A percentile compares a stretch with the other conserved stretches of the same genome.
Evolutionary conservation across 495 filamentous ascomycete genomes (phyloP).

Genomic region (Halenospora varia): DNA sequence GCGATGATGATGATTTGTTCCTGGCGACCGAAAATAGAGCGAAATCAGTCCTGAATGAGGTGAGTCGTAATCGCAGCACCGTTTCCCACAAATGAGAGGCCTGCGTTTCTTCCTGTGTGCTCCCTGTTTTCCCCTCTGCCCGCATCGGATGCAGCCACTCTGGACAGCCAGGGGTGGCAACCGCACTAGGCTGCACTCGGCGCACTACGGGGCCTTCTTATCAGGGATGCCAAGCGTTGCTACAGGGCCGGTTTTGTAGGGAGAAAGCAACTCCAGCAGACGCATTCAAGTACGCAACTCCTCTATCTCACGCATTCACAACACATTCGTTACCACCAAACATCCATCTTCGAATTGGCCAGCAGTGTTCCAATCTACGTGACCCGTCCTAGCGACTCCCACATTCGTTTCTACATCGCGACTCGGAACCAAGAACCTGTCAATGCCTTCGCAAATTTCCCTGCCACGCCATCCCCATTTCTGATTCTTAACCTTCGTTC

Average conservation of each 20-base stretch:
- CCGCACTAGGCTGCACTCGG: too few relatives aligned
- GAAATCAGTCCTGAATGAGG: neutral
- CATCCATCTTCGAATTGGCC: neutral
- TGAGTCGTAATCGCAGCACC: neutral
- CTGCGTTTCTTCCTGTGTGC: neutral
- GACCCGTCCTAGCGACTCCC: neutral
- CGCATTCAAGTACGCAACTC: neutral
- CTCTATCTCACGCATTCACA: neutral
- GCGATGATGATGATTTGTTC: neutral
- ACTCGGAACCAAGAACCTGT: neutral
- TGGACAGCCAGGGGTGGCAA: neutral
- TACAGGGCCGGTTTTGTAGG: neutral
- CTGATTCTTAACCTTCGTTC: neutral
- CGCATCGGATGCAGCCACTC: neutral
- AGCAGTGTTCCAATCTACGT: neutral
- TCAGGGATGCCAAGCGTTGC: neutral
- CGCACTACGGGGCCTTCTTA: neutral
- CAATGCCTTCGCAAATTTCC: conserved; percentile 21
- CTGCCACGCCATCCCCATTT: conserved; percentile 10
- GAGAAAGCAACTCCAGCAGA: neutral
- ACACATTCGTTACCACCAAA: neutral
- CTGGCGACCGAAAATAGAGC: neutral
- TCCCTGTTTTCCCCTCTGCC: neutral
- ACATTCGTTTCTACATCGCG: conserved; percentile 14
- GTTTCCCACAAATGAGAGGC: neutral